Base-by-base conservation (phyloP, 1,284 basidiomycete genomes). In the Wallemia mellicola region DNA sequence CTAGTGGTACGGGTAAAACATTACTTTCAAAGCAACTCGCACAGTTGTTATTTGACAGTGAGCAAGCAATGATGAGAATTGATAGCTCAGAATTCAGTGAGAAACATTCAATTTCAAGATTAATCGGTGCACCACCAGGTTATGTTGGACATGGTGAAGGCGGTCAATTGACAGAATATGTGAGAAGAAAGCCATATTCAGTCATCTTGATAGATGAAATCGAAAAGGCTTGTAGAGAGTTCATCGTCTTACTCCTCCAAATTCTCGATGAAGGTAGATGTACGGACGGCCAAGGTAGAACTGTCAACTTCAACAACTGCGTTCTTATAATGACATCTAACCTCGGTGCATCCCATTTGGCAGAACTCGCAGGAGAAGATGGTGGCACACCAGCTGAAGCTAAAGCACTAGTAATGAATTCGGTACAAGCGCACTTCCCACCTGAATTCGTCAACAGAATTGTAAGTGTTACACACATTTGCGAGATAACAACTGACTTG, bases 81-180 rank as follows among this genome's bases (percentile, higher is more conserved):
- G 76, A 78, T 65, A 73, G 71, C 14, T 73, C 71, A 59, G 73
- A 73, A 63, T 74, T 72, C 61, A 69, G 68, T 1, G 75, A 77
- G 65, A 74, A 74, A 65, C 76, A 77, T 67, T 69, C 72, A 27
- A 72, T 76, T 63, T 72, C 73, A 17, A 68, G 76, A 17, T 67
- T 78, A 5, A 74, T 78, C 59, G 74, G 74, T 61, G 65, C 74
- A 17, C 74, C 74, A 0, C 75, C 76, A 0, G 76, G 76, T 2
- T 77, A 78, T 65, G 72, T 78, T 27, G 76, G 76, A n/a, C 68
- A 74, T 64, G 75, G 77, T 59, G 68, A 73, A 54, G 75, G 75
- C 28, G 76, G 76, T 27, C 71, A 74, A 62, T 68, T 78, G 22
- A 76, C 76, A 56, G 73, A 73, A 64, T 69, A 67, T 30, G 69